phyloP scores from a whole-genome alignment of 257 asterid species.

The Plectranthus barbatus region DNA sequence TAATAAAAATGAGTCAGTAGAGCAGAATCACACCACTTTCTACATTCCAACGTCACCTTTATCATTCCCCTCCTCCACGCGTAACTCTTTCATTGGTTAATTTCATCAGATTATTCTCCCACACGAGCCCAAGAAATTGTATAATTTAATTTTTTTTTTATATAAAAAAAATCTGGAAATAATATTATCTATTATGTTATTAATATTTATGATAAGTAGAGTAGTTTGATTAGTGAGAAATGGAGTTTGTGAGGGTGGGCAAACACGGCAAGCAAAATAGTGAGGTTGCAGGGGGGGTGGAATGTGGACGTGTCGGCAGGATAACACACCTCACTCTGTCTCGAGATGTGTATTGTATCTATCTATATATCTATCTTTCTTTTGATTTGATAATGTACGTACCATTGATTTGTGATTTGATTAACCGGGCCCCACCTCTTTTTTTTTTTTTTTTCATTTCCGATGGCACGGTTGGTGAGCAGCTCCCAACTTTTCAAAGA shows the following conservation, averaged over 20 bases:
- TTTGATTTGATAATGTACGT: slow-evolving; percentile 11
- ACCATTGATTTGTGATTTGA: slow-evolving; percentile 13
- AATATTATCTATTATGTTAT: no score
- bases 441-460: slow-evolving; percentile 13
- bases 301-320: slow-evolving; percentile 27
- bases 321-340: neutral
- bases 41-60: neutral
- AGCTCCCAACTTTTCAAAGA: neutral
- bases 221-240: no score
- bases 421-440: slow-evolving; percentile 10
- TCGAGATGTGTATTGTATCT: slow-evolving; percentile 39
- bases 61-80: neutral
- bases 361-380: no score
- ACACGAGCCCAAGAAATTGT: no score
- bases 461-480: slow-evolving; percentile 4
- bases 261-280: neutral
- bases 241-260: no score
- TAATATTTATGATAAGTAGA: no score
- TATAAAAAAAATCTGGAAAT: no score
- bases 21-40: neutral
- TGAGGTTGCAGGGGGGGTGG: slow-evolving; percentile 13
- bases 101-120: neutral
- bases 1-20: neutral
- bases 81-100: slow-evolving; percentile 13
- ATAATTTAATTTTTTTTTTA: no score